phyloP scores from a whole-genome alignment of 2,329 filamentous ascomycete species.

The Colletotrichum viniferum region DNA sequence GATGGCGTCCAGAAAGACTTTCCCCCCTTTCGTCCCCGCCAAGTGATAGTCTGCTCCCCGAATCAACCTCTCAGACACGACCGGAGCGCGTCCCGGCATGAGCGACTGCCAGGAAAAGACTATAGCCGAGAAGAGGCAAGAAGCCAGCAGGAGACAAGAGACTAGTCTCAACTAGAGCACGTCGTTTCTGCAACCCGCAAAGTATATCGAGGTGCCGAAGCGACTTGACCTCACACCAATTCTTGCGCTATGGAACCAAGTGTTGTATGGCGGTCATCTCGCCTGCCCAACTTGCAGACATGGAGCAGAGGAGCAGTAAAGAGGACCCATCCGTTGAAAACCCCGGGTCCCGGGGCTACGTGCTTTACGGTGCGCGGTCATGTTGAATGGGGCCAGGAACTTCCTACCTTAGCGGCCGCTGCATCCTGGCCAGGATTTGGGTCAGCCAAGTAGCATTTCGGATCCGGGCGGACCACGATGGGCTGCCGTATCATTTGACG shows the following conservation, averaged over 20 bases:
- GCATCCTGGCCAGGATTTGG: neutral
- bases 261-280: neutral
- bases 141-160: neutral
- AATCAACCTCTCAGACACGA: neutral
- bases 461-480: neutral
- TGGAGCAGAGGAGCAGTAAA: neutral
- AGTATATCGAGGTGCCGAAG: neutral
- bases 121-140: neutral
- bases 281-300: neutral
- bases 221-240: neutral
- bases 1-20: neutral
- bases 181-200: neutral
- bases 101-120: neutral
- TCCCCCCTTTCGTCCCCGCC: neutral
- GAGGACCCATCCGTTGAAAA: neutral
- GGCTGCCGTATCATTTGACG: neutral
- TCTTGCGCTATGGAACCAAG: neutral
- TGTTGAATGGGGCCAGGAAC: conserved; percentile 1
- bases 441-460: neutral
- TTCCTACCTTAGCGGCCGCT: conserved; percentile 17
- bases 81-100: neutral
- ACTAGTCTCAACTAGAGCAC: neutral
- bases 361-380: neutral
- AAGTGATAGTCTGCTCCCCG: neutral
- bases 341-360: neutral